Conservation (phyloP, 345 rosid genomes). For the Cardamine chenopodiifolia region DNA sequence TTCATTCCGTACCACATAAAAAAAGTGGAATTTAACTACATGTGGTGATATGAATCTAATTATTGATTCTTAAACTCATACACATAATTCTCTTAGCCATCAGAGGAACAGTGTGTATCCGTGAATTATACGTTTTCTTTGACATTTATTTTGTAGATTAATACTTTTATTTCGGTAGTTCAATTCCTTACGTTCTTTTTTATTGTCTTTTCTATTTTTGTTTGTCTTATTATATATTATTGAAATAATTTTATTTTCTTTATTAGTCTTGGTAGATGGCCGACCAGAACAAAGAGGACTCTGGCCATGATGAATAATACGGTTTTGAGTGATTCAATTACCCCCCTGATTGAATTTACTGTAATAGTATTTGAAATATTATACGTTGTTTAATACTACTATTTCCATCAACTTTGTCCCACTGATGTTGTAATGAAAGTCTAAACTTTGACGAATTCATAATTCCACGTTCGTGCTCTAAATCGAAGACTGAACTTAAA, state of each 20-base stretch:
- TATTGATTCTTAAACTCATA: no score
- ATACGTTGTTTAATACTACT: conserved; percentile 2
- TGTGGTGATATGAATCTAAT: background rate
- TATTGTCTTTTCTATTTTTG: conserved; percentile 5
- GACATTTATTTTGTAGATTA: background rate
- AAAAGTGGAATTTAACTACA: background rate
- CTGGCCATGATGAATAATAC: conserved; percentile 12
- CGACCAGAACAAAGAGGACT: conserved; percentile 30
- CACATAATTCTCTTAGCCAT: conserved; percentile 23
- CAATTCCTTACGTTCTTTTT: background rate
- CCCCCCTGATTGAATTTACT: conserved; percentile 1
- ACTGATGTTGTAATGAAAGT: background rate
- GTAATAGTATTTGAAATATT: background rate
- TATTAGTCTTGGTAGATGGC: conserved; percentile 31
- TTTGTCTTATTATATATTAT: background rate
- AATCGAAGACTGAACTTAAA: background rate
- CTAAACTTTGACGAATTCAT: background rate
- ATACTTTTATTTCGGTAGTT: conserved; percentile 2
- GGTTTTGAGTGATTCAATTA: conserved; percentile 10
- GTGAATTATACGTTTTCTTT: conserved; percentile 32
- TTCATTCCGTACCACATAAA: background rate
- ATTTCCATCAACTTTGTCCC: background rate
- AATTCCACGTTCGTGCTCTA: background rate
- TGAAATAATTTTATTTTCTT: background rate
- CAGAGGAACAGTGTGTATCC: conserved; percentile 27